Evolutionary conservation across 495 filamentous ascomycete genomes (phyloP).

Genomic region (Penicillium longicatenatum): DNA sequence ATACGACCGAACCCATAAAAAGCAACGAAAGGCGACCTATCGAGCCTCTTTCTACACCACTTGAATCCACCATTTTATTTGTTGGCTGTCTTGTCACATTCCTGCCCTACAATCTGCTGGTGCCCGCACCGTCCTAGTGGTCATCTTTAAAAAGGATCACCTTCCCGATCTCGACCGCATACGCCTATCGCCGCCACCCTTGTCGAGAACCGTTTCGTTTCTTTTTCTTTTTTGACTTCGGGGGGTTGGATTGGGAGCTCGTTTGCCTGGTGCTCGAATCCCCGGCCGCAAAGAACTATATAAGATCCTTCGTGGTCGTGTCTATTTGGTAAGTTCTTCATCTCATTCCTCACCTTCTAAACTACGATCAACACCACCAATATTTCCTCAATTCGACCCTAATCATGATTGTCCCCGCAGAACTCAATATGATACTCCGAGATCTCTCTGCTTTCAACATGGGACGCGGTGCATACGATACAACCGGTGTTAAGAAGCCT

Average conservation of each 20-base stretch:
- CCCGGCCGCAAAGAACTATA: slow-evolving; percentile 25
- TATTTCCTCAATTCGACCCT: slow-evolving; percentile 15
- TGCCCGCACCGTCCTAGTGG: slow-evolving; percentile 38
- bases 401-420: slow-evolving; percentile 39
- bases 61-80: slow-evolving; percentile 21
- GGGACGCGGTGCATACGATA: slow-evolving; percentile 62
- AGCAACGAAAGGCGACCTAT: slow-evolving; percentile 35
- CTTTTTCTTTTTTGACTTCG: slow-evolving; percentile 18
- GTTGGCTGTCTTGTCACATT: slow-evolving; percentile 44
- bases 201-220: slow-evolving; percentile 20
- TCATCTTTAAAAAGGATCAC: slow-evolving; percentile 41
- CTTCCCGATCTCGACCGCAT: slow-evolving; percentile 48
- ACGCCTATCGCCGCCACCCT: slow-evolving; percentile 32
- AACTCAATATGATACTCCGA: slow-evolving; percentile 53
- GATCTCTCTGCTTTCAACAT: slow-evolving; percentile 54
- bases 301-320: slow-evolving; percentile 29
- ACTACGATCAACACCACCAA: not conserved
- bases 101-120: slow-evolving; percentile 46
- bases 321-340: slow-evolving; percentile 30
- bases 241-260: slow-evolving; percentile 31
- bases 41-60: slow-evolving; percentile 25
- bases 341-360: slow-evolving; percentile 23
- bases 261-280: slow-evolving; percentile 22
- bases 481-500: slow-evolving; percentile 60
- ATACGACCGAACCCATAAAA: slow-evolving; percentile 27